Conservation (phyloP, 163 green algal species). For the Chlorella variabilis region DNA sequence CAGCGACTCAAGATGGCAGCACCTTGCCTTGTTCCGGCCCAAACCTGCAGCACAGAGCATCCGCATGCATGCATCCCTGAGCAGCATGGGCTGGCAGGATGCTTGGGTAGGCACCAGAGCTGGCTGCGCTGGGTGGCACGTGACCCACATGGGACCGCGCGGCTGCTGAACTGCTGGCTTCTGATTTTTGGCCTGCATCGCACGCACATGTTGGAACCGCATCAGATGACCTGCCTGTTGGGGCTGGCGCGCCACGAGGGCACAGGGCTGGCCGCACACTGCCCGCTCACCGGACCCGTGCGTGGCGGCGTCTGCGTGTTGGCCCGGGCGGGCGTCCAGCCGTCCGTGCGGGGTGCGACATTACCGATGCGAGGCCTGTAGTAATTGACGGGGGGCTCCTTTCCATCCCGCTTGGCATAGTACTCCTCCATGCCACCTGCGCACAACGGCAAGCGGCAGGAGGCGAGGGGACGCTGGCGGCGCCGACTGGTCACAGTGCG, state of each 20-base stretch:
- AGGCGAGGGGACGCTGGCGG: neutral
- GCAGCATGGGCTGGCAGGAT: too few relatives aligned
- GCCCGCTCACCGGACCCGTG: conserved; percentile 11
- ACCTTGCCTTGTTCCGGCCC: too few relatives aligned
- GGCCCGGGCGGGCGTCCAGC: neutral
- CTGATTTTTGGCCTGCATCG: conserved; percentile 23
- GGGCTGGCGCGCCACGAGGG: too few relatives aligned
- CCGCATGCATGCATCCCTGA: too few relatives aligned
- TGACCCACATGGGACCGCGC: neutral
- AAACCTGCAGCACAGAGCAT: too few relatives aligned
- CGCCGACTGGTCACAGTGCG: too few relatives aligned
- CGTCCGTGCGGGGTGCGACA: conserved; percentile 16
- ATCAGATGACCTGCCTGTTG: too few relatives aligned
- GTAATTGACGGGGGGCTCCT: neutral
- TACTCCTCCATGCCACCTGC: conserved; percentile 17
- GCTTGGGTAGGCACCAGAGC: too few relatives aligned
- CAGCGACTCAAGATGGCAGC: too few relatives aligned
- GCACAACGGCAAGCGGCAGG: neutral
- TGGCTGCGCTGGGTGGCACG: too few relatives aligned
- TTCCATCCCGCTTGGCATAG: neutral
- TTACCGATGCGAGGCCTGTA: conserved; percentile 19
- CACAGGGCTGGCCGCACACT: too few relatives aligned
- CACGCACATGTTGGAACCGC: neutral
- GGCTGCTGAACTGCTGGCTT: conserved; percentile 14
- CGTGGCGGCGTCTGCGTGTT: conserved; percentile 25